phyloP scores from a whole-genome alignment of 2,329 filamentous ascomycete species.

The Colletotrichum eleusines region DNA sequence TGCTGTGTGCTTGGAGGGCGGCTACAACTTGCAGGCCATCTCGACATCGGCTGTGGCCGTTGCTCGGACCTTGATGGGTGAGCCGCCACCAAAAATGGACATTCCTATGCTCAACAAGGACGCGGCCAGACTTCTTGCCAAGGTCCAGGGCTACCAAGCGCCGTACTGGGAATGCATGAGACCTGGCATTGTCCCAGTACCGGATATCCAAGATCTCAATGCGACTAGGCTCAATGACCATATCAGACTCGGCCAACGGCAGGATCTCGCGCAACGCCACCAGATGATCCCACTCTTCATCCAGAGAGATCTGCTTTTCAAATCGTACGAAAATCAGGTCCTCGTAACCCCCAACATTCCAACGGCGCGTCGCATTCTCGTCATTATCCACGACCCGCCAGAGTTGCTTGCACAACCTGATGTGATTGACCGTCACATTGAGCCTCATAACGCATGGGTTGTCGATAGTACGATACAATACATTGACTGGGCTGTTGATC shows the following conservation, averaged over 20 bases:
- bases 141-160: slow-evolving; percentile 71
- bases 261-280: slow-evolving; percentile 76
- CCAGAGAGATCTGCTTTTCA: slow-evolving; percentile 77
- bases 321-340: slow-evolving; percentile 87
- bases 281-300: slow-evolving; percentile 86
- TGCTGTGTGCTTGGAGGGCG: slow-evolving; percentile 93
- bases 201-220: slow-evolving; percentile 63
- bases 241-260: slow-evolving; percentile 81
- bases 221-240: slow-evolving; percentile 81
- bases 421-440: slow-evolving; percentile 77
- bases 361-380: slow-evolving; percentile 74
- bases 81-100: slow-evolving; percentile 78
- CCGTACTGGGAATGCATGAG: slow-evolving; percentile 92
- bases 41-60: slow-evolving; percentile 93
- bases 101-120: slow-evolving; percentile 69
- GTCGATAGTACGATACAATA: slow-evolving; percentile 86
- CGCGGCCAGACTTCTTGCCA: slow-evolving; percentile 67
- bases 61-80: slow-evolving; percentile 92
- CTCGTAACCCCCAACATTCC: slow-evolving; percentile 81
- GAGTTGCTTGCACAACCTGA: slow-evolving; percentile 77
- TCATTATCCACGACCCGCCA: slow-evolving; percentile 93
- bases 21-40: slow-evolving; percentile 94
- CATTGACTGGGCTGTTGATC: slow-evolving; percentile 83
- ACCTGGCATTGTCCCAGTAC: slow-evolving; percentile 70
- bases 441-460: slow-evolving; percentile 88